Conservation (phyloP, 2,329 filamentous ascomycete genomes). For the Sclerotinia trifoliorum region DNA sequence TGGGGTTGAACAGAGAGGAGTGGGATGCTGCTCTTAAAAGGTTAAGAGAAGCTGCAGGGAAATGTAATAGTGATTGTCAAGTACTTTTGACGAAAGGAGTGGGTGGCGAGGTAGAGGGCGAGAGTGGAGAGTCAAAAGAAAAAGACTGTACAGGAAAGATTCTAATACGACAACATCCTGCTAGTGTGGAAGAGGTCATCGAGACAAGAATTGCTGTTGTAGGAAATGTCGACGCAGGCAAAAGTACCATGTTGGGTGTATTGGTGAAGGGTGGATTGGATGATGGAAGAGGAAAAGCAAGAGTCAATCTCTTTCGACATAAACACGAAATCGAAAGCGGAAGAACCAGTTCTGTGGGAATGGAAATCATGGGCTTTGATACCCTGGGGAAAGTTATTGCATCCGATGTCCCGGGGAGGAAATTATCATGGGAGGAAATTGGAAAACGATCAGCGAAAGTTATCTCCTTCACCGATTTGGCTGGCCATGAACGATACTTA, state of each 20-base stretch:
- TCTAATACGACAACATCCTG: conserved; percentile 72
- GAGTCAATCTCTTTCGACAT: conserved; percentile 94
- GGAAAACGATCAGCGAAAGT: conserved; percentile 93
- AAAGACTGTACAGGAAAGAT: conserved; percentile 74
- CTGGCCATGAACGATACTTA: conserved; percentile 92
- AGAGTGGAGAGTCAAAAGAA: conserved; percentile 30
- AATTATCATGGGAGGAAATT: conserved; percentile 96
- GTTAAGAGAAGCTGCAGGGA: conserved; percentile 63
- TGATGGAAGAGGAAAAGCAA: conserved; percentile 88
- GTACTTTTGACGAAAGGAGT: conserved; percentile 89
- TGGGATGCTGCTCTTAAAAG: conserved; percentile 72
- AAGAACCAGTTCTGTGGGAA: conserved; percentile 91
- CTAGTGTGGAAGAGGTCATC: conserved; percentile 79
- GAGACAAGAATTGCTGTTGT: conserved; percentile 97
- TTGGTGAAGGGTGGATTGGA: conserved; percentile 94
- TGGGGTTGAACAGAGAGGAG: conserved; percentile 70
- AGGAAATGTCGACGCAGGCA: conserved; percentile 95
- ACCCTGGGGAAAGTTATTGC: conserved; percentile 78
- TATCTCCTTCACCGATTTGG: conserved; percentile 92
- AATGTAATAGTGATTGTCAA: conserved; percentile 70
- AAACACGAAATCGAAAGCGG: conserved; percentile 98
- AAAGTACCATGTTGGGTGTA: conserved; percentile 93
- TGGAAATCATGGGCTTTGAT: conserved; percentile 99
- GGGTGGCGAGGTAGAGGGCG: conserved; percentile 65
- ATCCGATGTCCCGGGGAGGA: conserved; percentile 78